Conservation (phyloP, 2,329 filamentous ascomycete species). For the Immersiporthe knoxdaviesiana region DNA sequence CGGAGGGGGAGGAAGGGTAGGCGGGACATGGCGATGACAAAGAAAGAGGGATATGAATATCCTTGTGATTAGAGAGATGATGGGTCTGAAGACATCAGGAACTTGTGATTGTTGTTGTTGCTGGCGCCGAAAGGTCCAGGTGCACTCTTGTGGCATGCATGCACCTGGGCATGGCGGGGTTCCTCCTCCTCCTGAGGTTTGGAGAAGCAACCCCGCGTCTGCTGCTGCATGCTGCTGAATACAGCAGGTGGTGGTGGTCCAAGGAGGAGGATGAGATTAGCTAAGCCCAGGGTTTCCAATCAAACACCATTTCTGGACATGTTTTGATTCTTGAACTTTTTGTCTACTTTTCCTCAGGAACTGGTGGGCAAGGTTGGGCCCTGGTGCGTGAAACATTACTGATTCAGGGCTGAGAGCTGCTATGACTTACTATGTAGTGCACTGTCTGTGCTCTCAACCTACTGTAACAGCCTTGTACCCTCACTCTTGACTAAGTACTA, state of each 20-base stretch:
- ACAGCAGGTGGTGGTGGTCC: background rate
- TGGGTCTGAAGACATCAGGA: background rate
- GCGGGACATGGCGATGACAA: background rate
- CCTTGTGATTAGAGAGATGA: background rate
- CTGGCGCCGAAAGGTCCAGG: background rate
- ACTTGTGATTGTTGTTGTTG: background rate
- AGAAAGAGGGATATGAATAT: background rate
- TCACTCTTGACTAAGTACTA: background rate
- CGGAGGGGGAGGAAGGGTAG: background rate
- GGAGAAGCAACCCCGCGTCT: slow-evolving; percentile 2
- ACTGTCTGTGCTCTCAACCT: too few relatives aligned
- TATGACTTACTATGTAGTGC: too few relatives aligned
- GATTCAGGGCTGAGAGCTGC: too few relatives aligned
- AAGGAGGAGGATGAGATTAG: background rate
- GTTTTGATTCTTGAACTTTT: background rate
- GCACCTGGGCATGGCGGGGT: background rate
- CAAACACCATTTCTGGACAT: background rate
- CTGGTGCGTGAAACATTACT: background rate
- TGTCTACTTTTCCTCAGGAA: background rate
- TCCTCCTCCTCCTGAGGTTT: background rate
- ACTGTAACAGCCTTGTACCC: background rate
- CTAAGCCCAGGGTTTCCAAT: background rate
- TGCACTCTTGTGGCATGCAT: background rate
- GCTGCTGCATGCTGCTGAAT: background rate
- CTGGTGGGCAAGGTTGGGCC: background rate